Evolutionary conservation across 2,329 filamentous ascomycete species (phyloP).

Genomic region (Trichoderma polysporum): DNA sequence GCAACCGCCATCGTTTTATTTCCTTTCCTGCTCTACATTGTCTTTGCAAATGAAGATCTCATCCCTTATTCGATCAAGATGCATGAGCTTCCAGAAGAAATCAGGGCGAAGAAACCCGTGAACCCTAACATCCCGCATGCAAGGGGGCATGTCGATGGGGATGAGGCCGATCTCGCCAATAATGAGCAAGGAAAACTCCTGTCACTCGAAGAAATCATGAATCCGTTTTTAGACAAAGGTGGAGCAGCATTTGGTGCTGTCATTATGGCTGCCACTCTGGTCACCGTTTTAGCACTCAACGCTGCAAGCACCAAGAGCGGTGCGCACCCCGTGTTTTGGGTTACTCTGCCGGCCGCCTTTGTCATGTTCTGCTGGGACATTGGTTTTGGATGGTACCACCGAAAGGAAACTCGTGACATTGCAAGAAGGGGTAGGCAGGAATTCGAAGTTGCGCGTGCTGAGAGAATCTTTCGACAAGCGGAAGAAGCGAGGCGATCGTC

Average conservation of each 20-base stretch:
- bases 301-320: conserved; percentile 53
- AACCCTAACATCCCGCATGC: conserved; percentile 72
- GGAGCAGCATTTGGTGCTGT: conserved; percentile 63
- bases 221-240: conserved; percentile 68
- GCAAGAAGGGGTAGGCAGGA: conserved; percentile 52
- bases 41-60: conserved; percentile 63
- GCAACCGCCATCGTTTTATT: conserved; percentile 67
- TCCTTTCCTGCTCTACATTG: conserved; percentile 67
- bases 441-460: conserved; percentile 23
- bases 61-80: conserved; percentile 67
- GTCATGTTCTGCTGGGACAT: conserved; percentile 70
- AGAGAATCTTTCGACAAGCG: conserved; percentile 21
- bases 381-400: conserved; percentile 60
- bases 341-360: conserved; percentile 67
- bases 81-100: conserved; percentile 63
- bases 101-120: conserved; percentile 55
- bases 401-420: conserved; percentile 62
- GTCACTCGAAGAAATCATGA: conserved; percentile 71
- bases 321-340: conserved; percentile 62
- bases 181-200: conserved; percentile 54
- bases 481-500: conserved; percentile 14
- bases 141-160: conserved; percentile 53
- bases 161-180: conserved; percentile 45
- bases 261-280: conserved; percentile 66
- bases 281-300: conserved; percentile 66